Conservation (phyloP, 164 flowering plant genomes). For the Saururus chinensis region DNA sequence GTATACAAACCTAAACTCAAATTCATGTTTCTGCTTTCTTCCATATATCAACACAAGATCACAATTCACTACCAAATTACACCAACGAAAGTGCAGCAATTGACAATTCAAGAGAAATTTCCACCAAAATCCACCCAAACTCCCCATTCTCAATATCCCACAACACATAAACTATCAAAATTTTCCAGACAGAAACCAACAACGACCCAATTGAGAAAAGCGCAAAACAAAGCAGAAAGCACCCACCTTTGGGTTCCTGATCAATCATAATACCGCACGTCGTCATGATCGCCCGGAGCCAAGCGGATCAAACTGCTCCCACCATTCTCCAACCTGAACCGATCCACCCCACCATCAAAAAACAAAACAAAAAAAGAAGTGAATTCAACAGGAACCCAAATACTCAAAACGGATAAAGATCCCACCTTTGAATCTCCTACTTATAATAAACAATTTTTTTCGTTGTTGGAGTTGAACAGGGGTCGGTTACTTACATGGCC, state of each 20-base stretch:
- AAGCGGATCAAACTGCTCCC: background rate
- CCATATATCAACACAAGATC: too few relatives aligned
- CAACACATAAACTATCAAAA: background rate
- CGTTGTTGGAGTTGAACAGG: too few relatives aligned
- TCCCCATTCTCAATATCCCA: background rate
- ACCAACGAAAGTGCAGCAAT: background rate
- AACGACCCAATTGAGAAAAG: background rate
- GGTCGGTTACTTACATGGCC: too few relatives aligned
- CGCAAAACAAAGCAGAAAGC: background rate
- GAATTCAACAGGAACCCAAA: too few relatives aligned
- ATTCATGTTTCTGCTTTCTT: background rate
- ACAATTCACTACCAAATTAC: too few relatives aligned
- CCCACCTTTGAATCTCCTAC: too few relatives aligned
- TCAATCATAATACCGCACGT: constrained; percentile 11
- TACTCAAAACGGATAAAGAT: too few relatives aligned
- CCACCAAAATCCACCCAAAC: background rate
- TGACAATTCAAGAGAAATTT: background rate
- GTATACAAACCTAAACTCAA: background rate
- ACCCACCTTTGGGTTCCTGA: constrained; percentile 6
- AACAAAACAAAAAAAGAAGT: background rate
- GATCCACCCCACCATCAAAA: background rate
- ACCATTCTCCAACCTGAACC: constrained; percentile 6
- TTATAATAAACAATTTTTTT: too few relatives aligned
- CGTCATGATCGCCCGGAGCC: constrained; percentile 1
- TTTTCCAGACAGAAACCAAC: background rate